Conservation (phyloP, 768 basidiomycete genomes). For the Boletus rubescentipes region DNA sequence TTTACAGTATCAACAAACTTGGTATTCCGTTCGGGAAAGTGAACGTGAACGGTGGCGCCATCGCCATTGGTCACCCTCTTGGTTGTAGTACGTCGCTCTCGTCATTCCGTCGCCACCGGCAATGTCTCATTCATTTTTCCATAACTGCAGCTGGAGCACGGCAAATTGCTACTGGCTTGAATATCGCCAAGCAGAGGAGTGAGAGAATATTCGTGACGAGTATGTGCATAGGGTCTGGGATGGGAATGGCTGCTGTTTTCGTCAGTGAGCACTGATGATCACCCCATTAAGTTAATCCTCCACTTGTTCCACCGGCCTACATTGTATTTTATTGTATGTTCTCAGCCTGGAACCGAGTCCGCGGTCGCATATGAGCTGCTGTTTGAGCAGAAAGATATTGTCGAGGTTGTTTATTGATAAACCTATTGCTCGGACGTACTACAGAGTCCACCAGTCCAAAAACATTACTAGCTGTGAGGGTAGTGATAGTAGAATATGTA, state of each 20-base stretch:
- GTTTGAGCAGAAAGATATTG: too few species aligned
- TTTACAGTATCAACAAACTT: constrained; percentile 69
- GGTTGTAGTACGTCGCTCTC: constrained; percentile 65
- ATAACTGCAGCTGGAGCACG: constrained; percentile 65
- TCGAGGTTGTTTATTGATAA: too few species aligned
- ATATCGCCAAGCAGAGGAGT: constrained; percentile 74
- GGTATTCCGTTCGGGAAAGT: constrained; percentile 76
- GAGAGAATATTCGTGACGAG: constrained; percentile 81
- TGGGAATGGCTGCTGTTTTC: constrained; percentile 89
- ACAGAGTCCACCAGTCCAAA: not conserved
- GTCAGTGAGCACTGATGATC: constrained; percentile 70
- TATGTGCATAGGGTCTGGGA: constrained; percentile 90
- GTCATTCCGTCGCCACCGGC: not conserved
- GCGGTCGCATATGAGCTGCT: too few species aligned
- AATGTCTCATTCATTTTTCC: constrained; percentile 3
- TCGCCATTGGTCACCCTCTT: constrained; percentile 87
- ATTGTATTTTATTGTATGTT: not conserved
- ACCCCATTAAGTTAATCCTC: not conserved
- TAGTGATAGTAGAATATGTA: constrained; percentile 22
- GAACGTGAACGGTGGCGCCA: constrained; percentile 85
- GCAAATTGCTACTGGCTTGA: constrained; percentile 83
- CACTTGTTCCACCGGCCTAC: not conserved
- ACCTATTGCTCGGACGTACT: too few species aligned
- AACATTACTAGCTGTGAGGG: not conserved
- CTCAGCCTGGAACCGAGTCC: not conserved